Evolutionary conservation across 257 asterid genomes (phyloP).

Genomic region (Jasminum sambac): DNA sequence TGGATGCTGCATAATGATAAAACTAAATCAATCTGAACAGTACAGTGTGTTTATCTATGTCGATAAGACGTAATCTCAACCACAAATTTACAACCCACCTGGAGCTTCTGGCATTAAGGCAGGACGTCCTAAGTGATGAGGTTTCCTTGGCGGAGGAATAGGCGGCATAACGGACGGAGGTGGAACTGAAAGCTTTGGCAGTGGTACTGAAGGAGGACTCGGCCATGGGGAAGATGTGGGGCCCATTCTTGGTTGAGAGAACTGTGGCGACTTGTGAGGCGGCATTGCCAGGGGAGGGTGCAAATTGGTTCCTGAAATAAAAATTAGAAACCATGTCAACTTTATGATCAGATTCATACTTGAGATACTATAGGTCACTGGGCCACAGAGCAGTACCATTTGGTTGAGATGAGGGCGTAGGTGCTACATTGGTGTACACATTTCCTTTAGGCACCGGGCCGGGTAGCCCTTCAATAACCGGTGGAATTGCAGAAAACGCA

Average conservation of each 20-base stretch:
- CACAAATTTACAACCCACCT: slow-evolving; percentile 44
- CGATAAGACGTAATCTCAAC: slow-evolving; percentile 16
- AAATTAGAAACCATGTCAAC: slow-evolving; percentile 18
- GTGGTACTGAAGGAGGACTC: slow-evolving; percentile 35
- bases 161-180: slow-evolving; percentile 54
- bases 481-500: slow-evolving; percentile 35
- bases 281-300: slow-evolving; percentile 43
- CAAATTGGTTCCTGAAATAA: slow-evolving; percentile 40
- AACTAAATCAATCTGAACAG: slow-evolving; percentile 32
- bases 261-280: slow-evolving; percentile 39
- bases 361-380: slow-evolving; percentile 1
- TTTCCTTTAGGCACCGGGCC: slow-evolving; percentile 30
- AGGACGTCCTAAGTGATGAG: slow-evolving; percentile 35
- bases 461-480: slow-evolving; percentile 35
- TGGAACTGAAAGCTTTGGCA: slow-evolving; percentile 42
- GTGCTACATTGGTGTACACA: slow-evolving; percentile 32
- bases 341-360: slow-evolving; percentile 8
- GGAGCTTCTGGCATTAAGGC: slow-evolving; percentile 44
- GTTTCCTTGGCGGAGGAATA: slow-evolving; percentile 30
- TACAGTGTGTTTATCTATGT: neutral
- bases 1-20: slow-evolving; percentile 49
- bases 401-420: slow-evolving; percentile 42
- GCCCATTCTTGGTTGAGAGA: slow-evolving; percentile 36
- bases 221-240: slow-evolving; percentile 38
- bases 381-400: slow-evolving; percentile 35